Evolutionary conservation across 805 yeast species (phyloP).

Genomic region (Metschnikowia reukaufii): DNA sequence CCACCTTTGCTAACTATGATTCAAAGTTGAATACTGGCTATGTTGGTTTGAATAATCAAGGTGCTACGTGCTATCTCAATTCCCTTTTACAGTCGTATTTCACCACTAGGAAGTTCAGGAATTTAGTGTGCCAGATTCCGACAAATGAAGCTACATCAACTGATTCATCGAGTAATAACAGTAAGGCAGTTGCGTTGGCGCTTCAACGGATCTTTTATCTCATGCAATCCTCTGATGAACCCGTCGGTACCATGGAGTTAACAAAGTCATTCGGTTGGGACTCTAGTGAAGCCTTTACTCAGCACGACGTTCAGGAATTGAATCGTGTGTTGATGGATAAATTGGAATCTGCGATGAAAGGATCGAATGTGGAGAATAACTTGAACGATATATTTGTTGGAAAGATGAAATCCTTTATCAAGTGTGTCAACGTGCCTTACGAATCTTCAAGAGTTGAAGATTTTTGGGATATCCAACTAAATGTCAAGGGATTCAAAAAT

Average conservation of each 20-base stretch:
- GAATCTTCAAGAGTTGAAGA: constrained; percentile 92
- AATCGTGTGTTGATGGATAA: constrained; percentile 94
- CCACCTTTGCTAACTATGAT: constrained; percentile 77
- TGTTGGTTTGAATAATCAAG: constrained; percentile 93
- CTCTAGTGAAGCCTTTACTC: constrained; percentile 90
- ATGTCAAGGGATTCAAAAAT: constrained; percentile 78
- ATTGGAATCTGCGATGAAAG: constrained; percentile 87
- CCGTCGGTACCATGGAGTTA: constrained; percentile 82
- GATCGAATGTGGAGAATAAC: constrained; percentile 58
- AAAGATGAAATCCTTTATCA: constrained; percentile 91
- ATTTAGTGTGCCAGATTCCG: constrained; percentile 87
- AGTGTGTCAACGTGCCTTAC: constrained; percentile 89
- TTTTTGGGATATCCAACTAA: constrained; percentile 96
- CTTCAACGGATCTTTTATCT: constrained; percentile 85
- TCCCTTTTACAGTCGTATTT: constrained; percentile 88
- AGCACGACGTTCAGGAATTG: constrained; percentile 96
- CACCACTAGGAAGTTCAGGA: constrained; percentile 79
- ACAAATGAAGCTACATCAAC: constrained; percentile 42
- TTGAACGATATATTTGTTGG: constrained; percentile 89
- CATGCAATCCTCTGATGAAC: constrained; percentile 67
- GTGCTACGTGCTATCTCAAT: constrained; percentile 96
- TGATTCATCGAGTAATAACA: constrained; percentile 35
- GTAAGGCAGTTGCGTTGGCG: constrained; percentile 64
- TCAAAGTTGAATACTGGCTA: constrained; percentile 86
- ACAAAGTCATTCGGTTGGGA: constrained; percentile 98